These are phyloP conservation scores for Geosiphon pyriformis DNA, from an alignment of 192 early-diverging fungal species.

Conservation along the genomic window DNA sequence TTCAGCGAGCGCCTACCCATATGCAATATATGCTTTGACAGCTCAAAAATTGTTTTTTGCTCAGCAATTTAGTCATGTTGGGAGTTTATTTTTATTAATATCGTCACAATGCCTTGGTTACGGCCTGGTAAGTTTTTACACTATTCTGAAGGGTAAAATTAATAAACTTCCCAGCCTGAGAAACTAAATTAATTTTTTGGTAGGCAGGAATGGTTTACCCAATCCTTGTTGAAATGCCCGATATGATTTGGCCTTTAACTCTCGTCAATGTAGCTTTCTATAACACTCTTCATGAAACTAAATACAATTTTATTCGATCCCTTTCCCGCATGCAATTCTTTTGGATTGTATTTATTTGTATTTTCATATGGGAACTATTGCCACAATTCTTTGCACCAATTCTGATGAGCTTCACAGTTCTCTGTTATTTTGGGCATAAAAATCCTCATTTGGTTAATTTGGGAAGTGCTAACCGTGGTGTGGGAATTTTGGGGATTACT, in stretches of 20 bases:
- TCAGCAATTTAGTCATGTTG: slow-evolving; percentile 4
- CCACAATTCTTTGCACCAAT: slow-evolving; percentile 30
- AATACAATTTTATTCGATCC: not conserved
- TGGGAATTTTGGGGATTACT: slow-evolving; percentile 64
- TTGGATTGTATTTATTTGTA: slow-evolving; percentile 33
- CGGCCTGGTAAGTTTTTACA: slow-evolving; percentile 23
- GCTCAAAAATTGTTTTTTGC: not conserved
- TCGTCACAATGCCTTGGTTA: slow-evolving; percentile 30
- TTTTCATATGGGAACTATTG: slow-evolving; percentile 47
- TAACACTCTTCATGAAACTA: slow-evolving; percentile 36
- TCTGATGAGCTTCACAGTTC: slow-evolving; percentile 29
- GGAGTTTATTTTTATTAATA: slow-evolving; percentile 25
- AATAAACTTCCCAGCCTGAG: not conserved
- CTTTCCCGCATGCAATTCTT: slow-evolving; percentile 33
- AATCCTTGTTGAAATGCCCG: slow-evolving; percentile 76
- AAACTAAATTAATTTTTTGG: too few relatives aligned
- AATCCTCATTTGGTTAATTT: slow-evolving; percentile 28
- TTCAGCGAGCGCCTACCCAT: slow-evolving; percentile 41
- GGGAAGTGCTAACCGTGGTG: slow-evolving; percentile 50
- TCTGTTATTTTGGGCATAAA: slow-evolving; percentile 31
- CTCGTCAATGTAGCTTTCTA: slow-evolving; percentile 55
- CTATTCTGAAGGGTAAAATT: not conserved
- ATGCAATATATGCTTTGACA: slow-evolving; percentile 28
- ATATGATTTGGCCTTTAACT: slow-evolving; percentile 83
- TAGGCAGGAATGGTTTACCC: slow-evolving; percentile 33